Evolutionary conservation across 176 grass and related monocot genomes (phyloP).

Genomic region (Cenchrus americanus): DNA sequence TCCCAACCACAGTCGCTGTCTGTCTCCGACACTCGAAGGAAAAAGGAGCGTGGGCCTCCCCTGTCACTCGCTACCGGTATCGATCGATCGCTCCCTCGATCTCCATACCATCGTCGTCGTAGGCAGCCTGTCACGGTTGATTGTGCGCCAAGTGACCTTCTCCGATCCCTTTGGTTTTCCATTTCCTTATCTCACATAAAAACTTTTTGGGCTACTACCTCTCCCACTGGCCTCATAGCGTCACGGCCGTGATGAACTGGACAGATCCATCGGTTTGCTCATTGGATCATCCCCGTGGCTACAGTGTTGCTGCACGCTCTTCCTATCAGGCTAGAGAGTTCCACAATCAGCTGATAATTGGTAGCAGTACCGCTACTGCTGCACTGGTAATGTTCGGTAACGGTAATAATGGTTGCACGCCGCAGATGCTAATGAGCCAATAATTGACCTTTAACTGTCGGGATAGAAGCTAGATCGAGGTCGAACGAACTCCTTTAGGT

Average conservation of each 20-base stretch:
- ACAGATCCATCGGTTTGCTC: no score
- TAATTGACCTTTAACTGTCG: neutral
- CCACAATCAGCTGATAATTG: neutral
- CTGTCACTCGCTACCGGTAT: slow-evolving; percentile 31
- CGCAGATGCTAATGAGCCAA: slow-evolving; percentile 8
- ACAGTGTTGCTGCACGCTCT: neutral
- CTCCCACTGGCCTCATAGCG: no score
- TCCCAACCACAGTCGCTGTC: slow-evolving; percentile 21
- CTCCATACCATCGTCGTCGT: neutral
- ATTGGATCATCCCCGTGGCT: no score
- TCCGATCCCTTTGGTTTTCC: no score
- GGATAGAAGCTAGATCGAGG: neutral
- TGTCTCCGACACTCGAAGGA: neutral
- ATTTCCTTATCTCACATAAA: no score
- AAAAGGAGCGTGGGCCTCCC: slow-evolving; percentile 8
- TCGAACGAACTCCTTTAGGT: neutral
- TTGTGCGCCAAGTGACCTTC: slow-evolving; percentile 24
- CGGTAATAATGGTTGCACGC: neutral
- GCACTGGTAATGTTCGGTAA: neutral
- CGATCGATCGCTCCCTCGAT: neutral
- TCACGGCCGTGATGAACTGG: no score
- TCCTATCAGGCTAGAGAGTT: no score
- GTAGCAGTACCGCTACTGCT: neutral
- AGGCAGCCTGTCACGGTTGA: slow-evolving; percentile 33
- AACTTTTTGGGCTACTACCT: no score